Percentiles rank a stretch among this genome's conserved stretches.
Conservation (phyloP, 164 flowering plant genomes). For the Cinnamomum micranthum region DNA sequence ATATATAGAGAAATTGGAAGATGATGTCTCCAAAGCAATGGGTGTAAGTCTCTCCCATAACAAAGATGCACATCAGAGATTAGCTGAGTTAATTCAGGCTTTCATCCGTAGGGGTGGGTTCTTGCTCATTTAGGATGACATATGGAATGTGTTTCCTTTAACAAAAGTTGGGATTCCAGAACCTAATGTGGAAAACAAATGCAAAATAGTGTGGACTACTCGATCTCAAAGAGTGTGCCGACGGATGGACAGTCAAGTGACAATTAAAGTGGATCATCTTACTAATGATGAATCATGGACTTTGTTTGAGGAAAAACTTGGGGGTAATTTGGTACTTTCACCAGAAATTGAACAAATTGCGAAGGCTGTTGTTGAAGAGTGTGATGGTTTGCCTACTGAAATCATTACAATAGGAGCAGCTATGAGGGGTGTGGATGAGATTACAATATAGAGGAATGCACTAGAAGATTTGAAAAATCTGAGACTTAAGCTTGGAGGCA, state of each 20-base stretch:
- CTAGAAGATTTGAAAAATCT: neutral
- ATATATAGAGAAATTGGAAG: neutral
- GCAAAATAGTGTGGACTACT: constrained; percentile 2
- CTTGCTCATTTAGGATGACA: constrained; percentile 5
- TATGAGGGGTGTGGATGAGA: constrained; percentile 2
- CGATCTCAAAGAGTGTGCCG: neutral
- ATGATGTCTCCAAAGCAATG: neutral
- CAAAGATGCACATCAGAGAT: neutral
- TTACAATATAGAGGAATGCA: neutral
- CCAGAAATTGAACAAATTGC: constrained; percentile 5
- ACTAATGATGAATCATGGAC: constrained; percentile 1
- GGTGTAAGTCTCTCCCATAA: neutral
- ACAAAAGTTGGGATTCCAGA: constrained; percentile 1
- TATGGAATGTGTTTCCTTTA: neutral
- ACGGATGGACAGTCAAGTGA: neutral
- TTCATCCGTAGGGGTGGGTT: neutral
- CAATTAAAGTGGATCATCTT: constrained; percentile 1
- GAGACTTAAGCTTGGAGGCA: neutral
- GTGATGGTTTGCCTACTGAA: constrained; percentile 1
- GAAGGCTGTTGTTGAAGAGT: neutral
- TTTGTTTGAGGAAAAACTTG: constrained; percentile 1
- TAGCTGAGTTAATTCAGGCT: neutral
- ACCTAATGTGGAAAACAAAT: neutral
- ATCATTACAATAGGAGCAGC: neutral
- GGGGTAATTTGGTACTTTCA: neutral